Evolutionary conservation across 306 rosid species (phyloP).

Genomic region (Pyrus pyrifolia): DNA sequence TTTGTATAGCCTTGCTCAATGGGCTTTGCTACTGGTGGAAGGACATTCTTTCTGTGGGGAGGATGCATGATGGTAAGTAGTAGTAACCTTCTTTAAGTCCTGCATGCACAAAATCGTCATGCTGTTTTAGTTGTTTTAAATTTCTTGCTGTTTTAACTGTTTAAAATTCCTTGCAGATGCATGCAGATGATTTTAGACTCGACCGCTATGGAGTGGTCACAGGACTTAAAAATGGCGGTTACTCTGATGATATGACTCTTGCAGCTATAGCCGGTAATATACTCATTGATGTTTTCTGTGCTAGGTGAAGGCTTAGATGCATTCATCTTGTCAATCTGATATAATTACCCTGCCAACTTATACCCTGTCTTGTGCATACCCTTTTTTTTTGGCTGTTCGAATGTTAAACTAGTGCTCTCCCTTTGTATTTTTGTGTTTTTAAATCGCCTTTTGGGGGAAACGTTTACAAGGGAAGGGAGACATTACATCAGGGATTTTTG

Average conservation of each 20-base stretch:
- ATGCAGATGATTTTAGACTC: conserved; percentile 79
- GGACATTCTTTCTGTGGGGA: conserved; percentile 98
- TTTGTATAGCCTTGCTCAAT: conserved; percentile 90
- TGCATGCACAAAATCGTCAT: conserved; percentile 3
- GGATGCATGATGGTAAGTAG: conserved; percentile 99
- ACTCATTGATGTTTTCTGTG: not conserved
- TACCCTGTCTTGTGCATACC: not conserved
- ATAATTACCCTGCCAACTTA: no score
- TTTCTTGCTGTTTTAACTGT: conserved; percentile 32
- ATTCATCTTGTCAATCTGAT: not conserved
- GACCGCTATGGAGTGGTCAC: conserved; percentile 78
- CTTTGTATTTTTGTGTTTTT: no score
- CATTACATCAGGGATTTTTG: not conserved
- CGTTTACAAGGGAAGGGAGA: no score
- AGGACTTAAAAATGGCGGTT: conserved; percentile 85
- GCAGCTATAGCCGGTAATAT: conserved; percentile 85
- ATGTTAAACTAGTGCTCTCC: no score
- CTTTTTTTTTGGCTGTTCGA: not conserved
- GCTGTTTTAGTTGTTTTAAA: conserved; percentile 16
- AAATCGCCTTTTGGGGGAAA: no score
- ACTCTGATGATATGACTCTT: conserved; percentile 98
- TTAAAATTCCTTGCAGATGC: conserved; percentile 66
- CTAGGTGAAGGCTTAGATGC: no score
- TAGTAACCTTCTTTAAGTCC: conserved; percentile 13
- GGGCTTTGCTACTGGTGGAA: conserved; percentile 99